Evolutionary conservation across 2,329 filamentous ascomycete genomes (phyloP), one percentile per base, ranked within the genome.

Genomic region (Aspergillus flavus): DNA sequence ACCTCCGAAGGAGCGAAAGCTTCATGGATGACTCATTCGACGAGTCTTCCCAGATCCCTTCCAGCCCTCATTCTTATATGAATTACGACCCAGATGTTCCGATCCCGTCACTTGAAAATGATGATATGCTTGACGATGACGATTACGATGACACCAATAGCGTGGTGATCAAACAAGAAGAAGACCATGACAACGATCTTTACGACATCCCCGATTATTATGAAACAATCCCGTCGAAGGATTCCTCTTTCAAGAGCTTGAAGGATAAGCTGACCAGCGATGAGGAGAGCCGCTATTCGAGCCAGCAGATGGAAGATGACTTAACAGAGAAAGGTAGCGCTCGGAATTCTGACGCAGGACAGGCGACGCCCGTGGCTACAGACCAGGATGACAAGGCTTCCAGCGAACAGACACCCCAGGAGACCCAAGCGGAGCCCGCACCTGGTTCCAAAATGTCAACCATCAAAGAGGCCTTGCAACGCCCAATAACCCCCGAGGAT

Each of bases 11-110:
- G 41, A 69, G 91, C 90, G 79, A 92, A 76, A 75, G 81, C 61
- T 79, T 82, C 63, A 84, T 88, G 59, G 87, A 89, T 4, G 86
- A 89, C 62, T 89, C 87, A 66, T 85, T 86, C 69, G 87, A 90
- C 70, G 88, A 87, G 4, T 88, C 88, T 2, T 86, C 87, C 1
- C 79, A 82, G n/a, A 81, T 84, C 2, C 85, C 83, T 64, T 87
- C 86, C 2, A 88, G 78, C 68, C 85, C 87, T 14, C 83, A 86
- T 64, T 85, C 81, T n/a, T 84, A 80, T 62, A 81, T 87, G 56
- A 80, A 87, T 36, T 84, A 93, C 64, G 93, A 98, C 74, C 94
- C 94, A 7, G 94, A 98, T 76, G 86, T 95, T 46, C 92, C 94
- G 0, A 92, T 97, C 69, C 94, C 92, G 23, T 96, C 92, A 41